A percentile compares a stretch with the other conserved stretches of the same genome.
Conservation (phyloP, 176 grass and related monocot species). For the Secale cereale region DNA sequence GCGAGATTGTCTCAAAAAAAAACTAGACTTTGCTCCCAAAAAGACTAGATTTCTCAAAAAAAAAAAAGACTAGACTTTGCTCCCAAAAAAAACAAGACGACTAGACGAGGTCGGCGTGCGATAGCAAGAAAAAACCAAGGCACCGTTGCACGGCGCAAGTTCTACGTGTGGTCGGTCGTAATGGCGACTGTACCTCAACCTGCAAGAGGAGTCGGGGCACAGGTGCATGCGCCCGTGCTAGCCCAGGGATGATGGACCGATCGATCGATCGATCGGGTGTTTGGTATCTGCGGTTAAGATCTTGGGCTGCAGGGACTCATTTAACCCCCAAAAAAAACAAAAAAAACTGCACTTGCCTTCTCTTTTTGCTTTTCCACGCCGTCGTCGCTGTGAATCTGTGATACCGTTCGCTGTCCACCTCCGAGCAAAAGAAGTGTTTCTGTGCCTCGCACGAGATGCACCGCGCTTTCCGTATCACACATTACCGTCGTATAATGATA, state of each 20-base stretch:
- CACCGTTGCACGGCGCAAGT: too few relatives aligned
- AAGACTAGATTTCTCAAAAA: too few relatives aligned
- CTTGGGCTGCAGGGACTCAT: neutral
- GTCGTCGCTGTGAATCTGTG: neutral
- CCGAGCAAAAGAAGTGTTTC: neutral
- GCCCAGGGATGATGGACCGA: neutral
- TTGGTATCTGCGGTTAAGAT: neutral
- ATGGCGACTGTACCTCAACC: neutral
- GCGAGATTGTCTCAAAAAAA: too few relatives aligned
- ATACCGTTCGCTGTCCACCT: conserved; percentile 9
- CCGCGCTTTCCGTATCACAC: neutral
- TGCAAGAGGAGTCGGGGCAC: neutral
- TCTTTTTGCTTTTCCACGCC: neutral
- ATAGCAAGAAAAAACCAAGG: too few relatives aligned
- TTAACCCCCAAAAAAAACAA: neutral
- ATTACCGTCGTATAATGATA: conserved; percentile 1
- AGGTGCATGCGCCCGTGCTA: neutral
- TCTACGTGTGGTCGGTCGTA: too few relatives aligned
- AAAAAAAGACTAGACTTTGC: too few relatives aligned
- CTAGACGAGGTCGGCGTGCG: too few relatives aligned
- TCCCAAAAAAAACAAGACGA: too few relatives aligned
- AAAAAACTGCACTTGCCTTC: neutral
- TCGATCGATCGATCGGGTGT: neutral
- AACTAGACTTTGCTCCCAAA: too few relatives aligned
- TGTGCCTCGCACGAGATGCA: neutral